Base-by-base conservation (phyloP, 106 monocot genomes). In the Dendrobium nobile region DNA sequence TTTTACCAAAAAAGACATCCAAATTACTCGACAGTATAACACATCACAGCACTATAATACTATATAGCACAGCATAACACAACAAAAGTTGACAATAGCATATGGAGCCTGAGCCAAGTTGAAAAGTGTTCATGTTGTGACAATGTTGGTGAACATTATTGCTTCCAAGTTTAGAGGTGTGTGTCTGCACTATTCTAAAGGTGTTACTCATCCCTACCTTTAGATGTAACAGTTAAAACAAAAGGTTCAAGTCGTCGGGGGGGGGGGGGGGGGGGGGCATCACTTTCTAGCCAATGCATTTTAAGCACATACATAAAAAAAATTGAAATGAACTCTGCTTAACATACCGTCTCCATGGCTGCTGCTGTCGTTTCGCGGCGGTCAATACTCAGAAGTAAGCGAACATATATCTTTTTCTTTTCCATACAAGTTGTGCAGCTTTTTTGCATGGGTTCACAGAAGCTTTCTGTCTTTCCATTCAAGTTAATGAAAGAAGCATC, bases 361-460 rank as follows among this genome's bases (percentile, higher is more conserved):
- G 99, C 85, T 72, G 70, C 75, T 82, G 91, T 95, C 10, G 93
- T 84, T 80, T 99, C 95, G 28, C 93, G 92, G 18, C 95, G 95
- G 27, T 99, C 95, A 84, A 95, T 95, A 75, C 99, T 99, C 41
- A 99, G 67, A 82, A 99, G 91, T 84, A 95, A 83, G 20, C 90
- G 83, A 40, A 93, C 86, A 79, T 83, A 87, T 80, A 95, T 99
- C 79, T 86, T 93, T 56, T 92, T 99, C 79, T 77, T 97, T 54
- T 88, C 80, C 2, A n/a, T 67, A 82, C 41, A 42, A 45, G 4
- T 43, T 78, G 68, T 59, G 78, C 44, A 48, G 58, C 67, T 81
- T 73, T 77, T 22, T 26, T 77, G 78, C 73, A 44, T 18, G 84
- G 73, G 13, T 67, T 82, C 47, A 24, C 31, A 61, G 28, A 72